Evolutionary conservation across 106 monocot genomes (phyloP).

Genomic region (Platanthera zijinensis): DNA sequence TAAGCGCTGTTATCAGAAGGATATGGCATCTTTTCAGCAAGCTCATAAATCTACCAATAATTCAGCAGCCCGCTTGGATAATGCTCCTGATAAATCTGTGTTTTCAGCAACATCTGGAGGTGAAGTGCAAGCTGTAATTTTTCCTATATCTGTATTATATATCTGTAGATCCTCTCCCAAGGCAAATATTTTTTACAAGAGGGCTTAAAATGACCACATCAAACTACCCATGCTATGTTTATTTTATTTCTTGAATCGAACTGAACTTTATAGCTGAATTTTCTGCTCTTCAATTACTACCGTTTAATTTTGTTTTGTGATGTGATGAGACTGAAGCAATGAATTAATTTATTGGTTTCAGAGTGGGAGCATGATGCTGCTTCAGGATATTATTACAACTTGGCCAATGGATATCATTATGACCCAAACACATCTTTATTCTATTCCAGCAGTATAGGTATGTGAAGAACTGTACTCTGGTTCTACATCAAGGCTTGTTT

Average conservation of each 20-base stretch:
- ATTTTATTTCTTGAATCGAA: neutral
- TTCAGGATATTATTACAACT: slow-evolving; percentile 74
- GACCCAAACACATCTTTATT: slow-evolving; percentile 60
- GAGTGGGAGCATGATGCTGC: slow-evolving; percentile 74
- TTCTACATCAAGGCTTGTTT: neutral
- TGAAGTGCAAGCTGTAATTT: slow-evolving; percentile 3
- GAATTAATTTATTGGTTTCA: slow-evolving; percentile 15
- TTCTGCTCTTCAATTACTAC: neutral
- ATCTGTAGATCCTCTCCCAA: neutral
- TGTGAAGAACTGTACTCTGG: neutral
- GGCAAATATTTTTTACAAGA: neutral
- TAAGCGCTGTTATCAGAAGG: slow-evolving; percentile 82
- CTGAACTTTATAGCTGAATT: neutral
- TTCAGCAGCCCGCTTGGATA: slow-evolving; percentile 7
- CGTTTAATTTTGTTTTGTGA: neutral
- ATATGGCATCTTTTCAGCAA: slow-evolving; percentile 56
- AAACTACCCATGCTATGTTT: neutral
- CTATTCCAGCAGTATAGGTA: slow-evolving; percentile 61
- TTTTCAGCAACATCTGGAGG: slow-evolving; percentile 21
- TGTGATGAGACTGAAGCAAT: neutral
- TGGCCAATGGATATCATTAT: slow-evolving; percentile 57
- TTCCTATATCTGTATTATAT: neutral
- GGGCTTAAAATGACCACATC: neutral
- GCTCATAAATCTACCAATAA: slow-evolving; percentile 15
- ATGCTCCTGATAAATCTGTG: slow-evolving; percentile 14